Conservation (phyloP, 305 asterid genomes). For the Fraxinus baroniana region DNA sequence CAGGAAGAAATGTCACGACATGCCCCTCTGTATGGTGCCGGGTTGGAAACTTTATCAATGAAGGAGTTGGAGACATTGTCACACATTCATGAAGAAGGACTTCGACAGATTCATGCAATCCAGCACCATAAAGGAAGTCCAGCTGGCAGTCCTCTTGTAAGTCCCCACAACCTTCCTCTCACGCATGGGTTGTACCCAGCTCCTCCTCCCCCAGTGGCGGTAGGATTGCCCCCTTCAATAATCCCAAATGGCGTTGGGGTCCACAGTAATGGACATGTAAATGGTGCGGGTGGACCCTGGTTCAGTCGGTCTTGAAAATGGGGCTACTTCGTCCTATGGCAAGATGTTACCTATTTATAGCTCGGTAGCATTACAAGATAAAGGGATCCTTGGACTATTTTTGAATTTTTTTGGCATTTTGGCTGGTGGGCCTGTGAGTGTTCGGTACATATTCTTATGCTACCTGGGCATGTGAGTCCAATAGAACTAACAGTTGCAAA, state of each 20-base stretch:
- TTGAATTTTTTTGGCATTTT: constrained; percentile 32
- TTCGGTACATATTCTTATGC: constrained; percentile 17
- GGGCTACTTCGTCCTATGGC: constrained; percentile 12
- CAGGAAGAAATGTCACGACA: constrained; percentile 98
- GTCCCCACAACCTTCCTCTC: constrained; percentile 53
- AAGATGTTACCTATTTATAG: not conserved
- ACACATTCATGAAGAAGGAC: constrained; percentile 93
- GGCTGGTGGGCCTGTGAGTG: constrained; percentile 26
- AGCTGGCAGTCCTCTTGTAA: constrained; percentile 62
- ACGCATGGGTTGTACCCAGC: constrained; percentile 55
- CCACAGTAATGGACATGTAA: constrained; percentile 74
- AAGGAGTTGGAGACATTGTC: constrained; percentile 91
- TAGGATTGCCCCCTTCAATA: constrained; percentile 61
- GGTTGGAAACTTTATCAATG: constrained; percentile 81
- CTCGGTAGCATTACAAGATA: constrained; percentile 21
- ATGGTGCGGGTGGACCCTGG: constrained; percentile 73
- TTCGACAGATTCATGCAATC: constrained; percentile 78
- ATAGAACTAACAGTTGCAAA: constrained; percentile 32
- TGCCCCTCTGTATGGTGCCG: constrained; percentile 95
- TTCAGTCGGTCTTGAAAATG: constrained; percentile 61
- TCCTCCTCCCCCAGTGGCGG: constrained; percentile 71
- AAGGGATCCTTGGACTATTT: constrained; percentile 21
- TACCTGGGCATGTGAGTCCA: constrained; percentile 16
- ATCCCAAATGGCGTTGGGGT: constrained; percentile 60
- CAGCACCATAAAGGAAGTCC: constrained; percentile 81